Conservation (phyloP, 306 rosid species). For the Elaeagnus macrophylla region DNA sequence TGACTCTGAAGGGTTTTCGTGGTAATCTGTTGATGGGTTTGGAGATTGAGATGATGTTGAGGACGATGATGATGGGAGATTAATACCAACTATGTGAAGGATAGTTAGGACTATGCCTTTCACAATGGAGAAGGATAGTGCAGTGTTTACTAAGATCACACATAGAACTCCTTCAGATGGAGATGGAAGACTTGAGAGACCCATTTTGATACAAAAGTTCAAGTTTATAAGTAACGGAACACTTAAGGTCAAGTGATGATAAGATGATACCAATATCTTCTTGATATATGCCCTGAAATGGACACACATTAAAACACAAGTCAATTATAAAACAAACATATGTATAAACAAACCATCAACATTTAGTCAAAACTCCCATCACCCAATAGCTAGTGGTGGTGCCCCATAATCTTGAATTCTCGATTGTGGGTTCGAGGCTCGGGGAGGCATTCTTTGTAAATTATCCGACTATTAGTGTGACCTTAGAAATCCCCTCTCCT, state of each 20-base stretch:
- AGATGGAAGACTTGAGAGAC: slow-evolving; percentile 88
- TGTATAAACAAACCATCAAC: background rate
- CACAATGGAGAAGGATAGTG: slow-evolving; percentile 60
- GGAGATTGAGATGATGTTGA: slow-evolving; percentile 12
- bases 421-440: too few species aligned
- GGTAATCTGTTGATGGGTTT: slow-evolving; percentile 28
- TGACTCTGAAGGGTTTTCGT: slow-evolving; percentile 37
- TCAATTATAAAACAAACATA: background rate
- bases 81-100: slow-evolving; percentile 59
- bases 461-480: too few species aligned
- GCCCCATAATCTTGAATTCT: too few species aligned
- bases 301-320: slow-evolving; percentile 22
- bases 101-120: slow-evolving; percentile 66
- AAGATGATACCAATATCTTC: slow-evolving; percentile 12
- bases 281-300: slow-evolving; percentile 26
- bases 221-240: slow-evolving; percentile 1
- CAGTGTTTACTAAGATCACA: slow-evolving; percentile 60
- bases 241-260: slow-evolving; percentile 7
- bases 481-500: too few species aligned
- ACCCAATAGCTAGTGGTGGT: too few species aligned
- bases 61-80: slow-evolving; percentile 39
- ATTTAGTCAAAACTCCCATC: slow-evolving; percentile 13
- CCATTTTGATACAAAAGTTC: slow-evolving; percentile 42
- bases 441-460: too few species aligned
- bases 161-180: slow-evolving; percentile 86